Evolutionary conservation across 228 moss, liverwort and hornwort species (phyloP), one percentile per base, ranked within the genome.

Genomic region (Sphagnum fallax): DNA sequence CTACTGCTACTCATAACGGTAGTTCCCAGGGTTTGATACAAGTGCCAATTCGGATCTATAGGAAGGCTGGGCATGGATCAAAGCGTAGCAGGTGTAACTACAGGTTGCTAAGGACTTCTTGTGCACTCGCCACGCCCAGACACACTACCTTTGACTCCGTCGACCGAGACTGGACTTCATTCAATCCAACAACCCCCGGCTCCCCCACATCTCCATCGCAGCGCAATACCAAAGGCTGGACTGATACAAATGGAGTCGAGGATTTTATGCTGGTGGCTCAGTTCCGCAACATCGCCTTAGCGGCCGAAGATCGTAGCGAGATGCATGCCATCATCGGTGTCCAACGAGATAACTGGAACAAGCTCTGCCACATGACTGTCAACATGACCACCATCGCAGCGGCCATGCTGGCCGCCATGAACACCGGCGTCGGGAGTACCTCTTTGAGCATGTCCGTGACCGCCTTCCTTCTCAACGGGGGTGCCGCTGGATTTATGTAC

Each of bases 341-440:
- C 3, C 81, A 81, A 65, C 67, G 81, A 6, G 53, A 51, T 48
- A 74, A 74, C 62, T 81, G 81, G 81, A 81, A 74, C 47, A 49
- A 60, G n/a, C 81, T 81, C n/a, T 77, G 74, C 48, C 81, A 81
- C 2, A 32, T 32, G 32, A 77, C 81, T 5, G 74, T 71, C 52
- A 67, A 67, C 10, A 68, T 81, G 7, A 71, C 68, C 8, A 59
- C 70, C 13, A 63, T 71, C 14, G 64, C 71, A 4, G 73, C 81
- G 5, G 76, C 76, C 49, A 12, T 65, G 6, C 69, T 60, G 7
- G 61, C 70, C 2, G 77, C 81, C 32, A 50, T 81, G n/a, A 81
- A 67, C 51, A 32, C 2, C 2, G 32, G 32, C 1, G 32, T 32
- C 32, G 73, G 66, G 5, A 50, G 63, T 5, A 32, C 32, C 2